These are phyloP conservation scores for Linderina pennispora DNA, from an alignment of 192 early-diverging fungal genomes.

Conservation along the genomic window DNA sequence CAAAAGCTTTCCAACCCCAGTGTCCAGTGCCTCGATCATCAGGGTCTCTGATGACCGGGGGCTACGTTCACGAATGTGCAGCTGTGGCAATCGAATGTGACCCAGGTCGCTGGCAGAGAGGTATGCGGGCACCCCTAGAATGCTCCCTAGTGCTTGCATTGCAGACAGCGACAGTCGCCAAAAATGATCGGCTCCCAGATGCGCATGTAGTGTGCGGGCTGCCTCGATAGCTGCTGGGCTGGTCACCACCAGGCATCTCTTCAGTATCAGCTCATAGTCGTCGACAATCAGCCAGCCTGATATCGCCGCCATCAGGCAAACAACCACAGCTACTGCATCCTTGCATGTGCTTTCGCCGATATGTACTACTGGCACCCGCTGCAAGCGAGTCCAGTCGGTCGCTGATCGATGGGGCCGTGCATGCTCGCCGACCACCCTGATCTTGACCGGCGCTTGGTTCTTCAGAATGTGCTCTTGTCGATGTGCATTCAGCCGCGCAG, in stretches of 20 bases:
- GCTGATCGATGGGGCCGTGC: conserved; percentile 12
- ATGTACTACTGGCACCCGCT: conserved; percentile 13
- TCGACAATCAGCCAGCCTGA: conserved; percentile 4
- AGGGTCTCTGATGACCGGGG: conserved; percentile 28
- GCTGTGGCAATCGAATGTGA: conserved; percentile 13
- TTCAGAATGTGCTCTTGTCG: conserved; percentile 9
- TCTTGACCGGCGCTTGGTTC: conserved; percentile 5
- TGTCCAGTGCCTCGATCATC: conserved; percentile 17
- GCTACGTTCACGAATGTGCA: conserved; percentile 21
- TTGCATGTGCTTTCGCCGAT: not conserved
- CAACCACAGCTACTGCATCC: not conserved
- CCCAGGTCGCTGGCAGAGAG: conserved; percentile 3
- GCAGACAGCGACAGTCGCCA: conserved; percentile 8
- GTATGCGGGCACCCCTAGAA: conserved; percentile 17
- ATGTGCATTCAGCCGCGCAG: conserved; percentile 16
- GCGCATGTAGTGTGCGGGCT: too few relatives aligned
- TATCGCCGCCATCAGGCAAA: conserved; percentile 10
- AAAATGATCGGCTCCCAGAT: too few relatives aligned
- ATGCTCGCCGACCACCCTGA: conserved; percentile 16
- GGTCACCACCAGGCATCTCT: conserved; percentile 9
- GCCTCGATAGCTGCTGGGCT: too few relatives aligned
- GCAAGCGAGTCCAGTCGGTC: conserved; percentile 38
- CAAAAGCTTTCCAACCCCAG: conserved; percentile 11
- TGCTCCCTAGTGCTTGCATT: conserved; percentile 13
- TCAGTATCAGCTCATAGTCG: not conserved